Evolutionary conservation across 2,329 filamentous ascomycete species (phyloP).

Genomic region (Furcasterigmium furcatum): DNA sequence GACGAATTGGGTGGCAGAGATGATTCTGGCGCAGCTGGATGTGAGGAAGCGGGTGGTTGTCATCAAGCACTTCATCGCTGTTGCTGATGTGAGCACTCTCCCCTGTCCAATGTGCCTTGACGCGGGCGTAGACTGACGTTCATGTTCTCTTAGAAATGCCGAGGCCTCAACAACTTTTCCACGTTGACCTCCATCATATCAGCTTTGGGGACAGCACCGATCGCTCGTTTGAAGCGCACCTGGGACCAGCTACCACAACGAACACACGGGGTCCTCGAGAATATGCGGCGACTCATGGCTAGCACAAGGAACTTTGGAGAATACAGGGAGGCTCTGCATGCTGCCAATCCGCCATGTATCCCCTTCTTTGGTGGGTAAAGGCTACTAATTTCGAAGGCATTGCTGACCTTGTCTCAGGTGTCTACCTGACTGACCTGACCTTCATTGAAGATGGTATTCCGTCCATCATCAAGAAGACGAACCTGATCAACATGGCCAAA

Average conservation of each 20-base stretch:
- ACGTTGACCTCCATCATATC: conserved; percentile 97
- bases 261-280: conserved; percentile 76
- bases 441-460: conserved; percentile 99
- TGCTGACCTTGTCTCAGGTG: conserved; percentile 50
- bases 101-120: too few species aligned
- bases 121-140: too few species aligned
- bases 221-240: conserved; percentile 87
- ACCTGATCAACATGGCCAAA: conserved; percentile 98
- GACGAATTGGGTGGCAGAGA: conserved; percentile 99
- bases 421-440: conserved; percentile 94
- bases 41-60: conserved; percentile 95
- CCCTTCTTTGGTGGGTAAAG: conserved; percentile 82
- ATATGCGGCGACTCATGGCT: conserved; percentile 91
- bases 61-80: conserved; percentile 96
- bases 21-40: conserved; percentile 93
- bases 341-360: conserved; percentile 93
- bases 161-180: conserved; percentile 90
- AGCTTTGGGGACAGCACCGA: conserved; percentile 88
- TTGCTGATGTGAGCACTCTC: conserved; percentile 79
- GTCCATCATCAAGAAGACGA: conserved; percentile 92
- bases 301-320: conserved; percentile 98
- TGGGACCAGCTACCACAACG: conserved; percentile 92
- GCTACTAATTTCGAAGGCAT: not conserved
- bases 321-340: conserved; percentile 89
- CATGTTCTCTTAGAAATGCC: conserved; percentile 99